Base-by-base conservation (phyloP, 1,139 yeast genomes). In the Pichia sp. region DNA sequence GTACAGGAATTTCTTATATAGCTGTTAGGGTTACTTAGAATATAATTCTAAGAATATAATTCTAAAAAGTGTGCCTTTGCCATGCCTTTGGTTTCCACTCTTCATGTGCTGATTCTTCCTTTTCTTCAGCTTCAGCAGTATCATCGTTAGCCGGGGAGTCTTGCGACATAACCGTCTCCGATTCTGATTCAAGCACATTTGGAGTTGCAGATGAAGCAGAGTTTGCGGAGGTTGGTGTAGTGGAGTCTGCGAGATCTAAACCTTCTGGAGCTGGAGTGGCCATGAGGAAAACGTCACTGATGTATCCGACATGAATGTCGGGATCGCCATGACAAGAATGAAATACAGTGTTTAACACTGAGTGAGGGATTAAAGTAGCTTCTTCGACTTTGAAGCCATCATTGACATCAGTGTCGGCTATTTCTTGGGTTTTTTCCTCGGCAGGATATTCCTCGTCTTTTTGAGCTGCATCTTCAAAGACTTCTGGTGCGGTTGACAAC, bases 241-340 rank as follows among this genome's bases (percentile, higher is more conserved):
- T 4, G 34, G 34, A 31, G 34, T 31, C 34, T 11, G 34, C 11
- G 11, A 26, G 10, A 19, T 47, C 50, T 5, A 50, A 10, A 15
- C 49, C 54, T 13, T 50, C 55, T 8, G 55, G 53, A 1, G 40
- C 32, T 3, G 45, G 15, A 2, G 51, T 45, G 42, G 47, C 46
- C 3, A 56, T 15, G 31, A 52, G 32, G 23, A 44, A 47, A 4
- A 57, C 60, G 15, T 53, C 41, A 4, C 50, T 50, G 7, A 57
- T 51, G 16, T 56, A 57, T 1, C 61, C 61, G 30, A 57, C 61
- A 48, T 59, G 55, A 32, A 56, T 57, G 40, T 56, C 59, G 1
- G 59, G 59, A 23, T 57, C 61, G 10, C 60, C 61, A 51, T 52
- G 57, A 30, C 58, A 53, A 2, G 58, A 56, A 45, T 52, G 55